Base-by-base conservation (phyloP, 1,284 basidiomycete genomes). In the Exsudoporus floridanus region DNA sequence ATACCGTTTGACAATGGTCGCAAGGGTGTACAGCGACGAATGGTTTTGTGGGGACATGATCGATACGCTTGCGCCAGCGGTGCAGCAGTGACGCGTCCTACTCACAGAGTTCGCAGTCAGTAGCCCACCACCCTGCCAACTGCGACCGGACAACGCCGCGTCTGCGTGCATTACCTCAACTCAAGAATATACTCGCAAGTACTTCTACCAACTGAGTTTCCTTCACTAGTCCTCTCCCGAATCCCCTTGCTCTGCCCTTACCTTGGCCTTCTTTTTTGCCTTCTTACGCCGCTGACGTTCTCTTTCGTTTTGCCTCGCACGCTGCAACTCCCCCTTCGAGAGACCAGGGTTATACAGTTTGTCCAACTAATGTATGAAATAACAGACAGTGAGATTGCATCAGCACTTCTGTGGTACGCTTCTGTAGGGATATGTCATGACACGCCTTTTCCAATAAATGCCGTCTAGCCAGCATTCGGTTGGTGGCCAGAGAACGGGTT, bases 1-100 rank as follows among this genome's bases (percentile, higher is more conserved):
- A 52, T 66, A 92, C 92, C 92, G 81, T 72, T 90, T 90, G 66
- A 90, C 86, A 57, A 90, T 85, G n/a, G 88, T 90, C 33, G 84
- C 83, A 43, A 90, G 74, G 34, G 86, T 86, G 65, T 90, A 79
- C 18, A 90, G 64, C 6, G 86, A 85, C 12, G 65, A 47, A 27
- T 70, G 63, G 40, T 70, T 73, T 49, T 77, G 77, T 67, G 62
- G 40, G 37, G 69, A 50, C 66, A 67, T 67, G 55, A 43, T 42
- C 28, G 36, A 49, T 46, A 33, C 9, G 14, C 21, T 28, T 23
- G 23, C 10, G n/a, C 10, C 19, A 6, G 16, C 18, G 35, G 21
- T 19, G 31, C 14, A 16, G 34, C 3, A 12, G 16, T 13, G 41
- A 39, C 43, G 49, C 54, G 43, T 41, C 34, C 16, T 13, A 18